phyloP scores from a whole-genome alignment of 805 yeast genomes.

The Monosporozyma aerobia region DNA sequence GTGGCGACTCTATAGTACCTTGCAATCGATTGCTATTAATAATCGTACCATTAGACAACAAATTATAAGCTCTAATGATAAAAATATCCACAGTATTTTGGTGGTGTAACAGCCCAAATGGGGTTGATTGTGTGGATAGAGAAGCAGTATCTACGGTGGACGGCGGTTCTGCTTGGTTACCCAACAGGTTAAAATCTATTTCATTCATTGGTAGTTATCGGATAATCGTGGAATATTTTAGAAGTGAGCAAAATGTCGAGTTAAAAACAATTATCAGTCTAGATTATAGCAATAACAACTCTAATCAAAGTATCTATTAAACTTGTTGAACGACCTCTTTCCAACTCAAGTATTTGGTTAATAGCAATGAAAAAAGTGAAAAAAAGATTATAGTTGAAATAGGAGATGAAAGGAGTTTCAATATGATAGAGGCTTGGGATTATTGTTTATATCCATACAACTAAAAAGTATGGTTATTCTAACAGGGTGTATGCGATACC shows the following conservation, averaged over 20 bases:
- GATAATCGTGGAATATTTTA: neutral
- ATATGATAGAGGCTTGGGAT: neutral
- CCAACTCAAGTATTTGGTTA: too few species aligned
- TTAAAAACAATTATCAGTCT: too few species aligned
- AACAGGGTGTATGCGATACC: neutral
- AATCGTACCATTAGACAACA: slow-evolving; percentile 14
- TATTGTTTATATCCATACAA: neutral
- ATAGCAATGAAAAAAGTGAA: neutral
- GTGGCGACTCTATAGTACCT: slow-evolving; percentile 19
- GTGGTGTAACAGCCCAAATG: slow-evolving; percentile 13
- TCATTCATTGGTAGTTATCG: neutral
- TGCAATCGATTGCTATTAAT: slow-evolving; percentile 12
- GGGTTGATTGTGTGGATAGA: neutral
- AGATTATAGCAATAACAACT: too few species aligned
- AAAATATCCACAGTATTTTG: slow-evolving; percentile 23
- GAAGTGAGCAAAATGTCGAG: too few species aligned
- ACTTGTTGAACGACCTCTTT: too few species aligned
- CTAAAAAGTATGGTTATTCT: neutral
- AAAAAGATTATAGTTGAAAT: neutral
- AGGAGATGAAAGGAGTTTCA: too few species aligned
- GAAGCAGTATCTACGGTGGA: neutral
- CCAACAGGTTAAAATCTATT: neutral
- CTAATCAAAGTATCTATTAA: too few species aligned
- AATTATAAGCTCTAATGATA: slow-evolving; percentile 19
- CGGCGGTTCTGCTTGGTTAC: neutral